Evolutionary conservation across 345 rosid species (phyloP).

Genomic region (Dovyalis caffra): DNA sequence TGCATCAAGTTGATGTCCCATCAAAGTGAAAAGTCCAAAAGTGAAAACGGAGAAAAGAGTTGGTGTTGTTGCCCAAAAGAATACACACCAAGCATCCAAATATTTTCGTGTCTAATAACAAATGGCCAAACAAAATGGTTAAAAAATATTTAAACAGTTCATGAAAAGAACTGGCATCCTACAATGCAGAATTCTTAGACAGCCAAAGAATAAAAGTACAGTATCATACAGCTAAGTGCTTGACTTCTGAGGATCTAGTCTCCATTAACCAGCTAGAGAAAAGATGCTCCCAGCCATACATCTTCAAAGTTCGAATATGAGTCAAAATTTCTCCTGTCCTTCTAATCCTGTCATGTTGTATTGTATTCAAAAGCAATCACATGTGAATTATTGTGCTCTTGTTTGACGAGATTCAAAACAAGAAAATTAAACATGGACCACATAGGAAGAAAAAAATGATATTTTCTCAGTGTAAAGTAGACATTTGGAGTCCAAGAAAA

Average conservation of each 20-base stretch:
- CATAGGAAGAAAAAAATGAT: no score
- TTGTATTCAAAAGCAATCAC: conserved; percentile 10
- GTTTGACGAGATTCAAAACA: background rate
- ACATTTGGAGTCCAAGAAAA: background rate
- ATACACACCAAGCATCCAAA: conserved; percentile 98
- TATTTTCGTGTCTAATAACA: conserved; percentile 74
- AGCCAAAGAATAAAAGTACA: conserved; percentile 9
- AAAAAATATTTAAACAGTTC: background rate
- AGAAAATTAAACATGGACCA: background rate
- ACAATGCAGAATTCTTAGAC: conserved; percentile 5
- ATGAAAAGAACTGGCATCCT: conserved; percentile 2
- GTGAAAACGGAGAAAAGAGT: conserved; percentile 84
- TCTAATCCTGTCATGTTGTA: conserved; percentile 60
- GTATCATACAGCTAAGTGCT: conserved; percentile 66
- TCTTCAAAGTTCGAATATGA: conserved; percentile 77
- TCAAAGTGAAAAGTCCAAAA: conserved; percentile 75
- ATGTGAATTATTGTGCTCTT: background rate
- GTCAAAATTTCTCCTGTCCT: conserved; percentile 83
- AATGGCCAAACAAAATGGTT: conserved; percentile 14
- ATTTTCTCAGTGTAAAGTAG: background rate
- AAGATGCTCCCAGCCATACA: conserved; percentile 84
- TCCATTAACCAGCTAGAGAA: conserved; percentile 78
- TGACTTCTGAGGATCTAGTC: conserved; percentile 76
- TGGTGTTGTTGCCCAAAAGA: conserved; percentile 98
- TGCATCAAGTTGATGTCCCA: conserved; percentile 96